These are phyloP conservation scores for Solanum phureja DNA, from an alignment of 257 asterid species.

Conservation along the genomic window DNA sequence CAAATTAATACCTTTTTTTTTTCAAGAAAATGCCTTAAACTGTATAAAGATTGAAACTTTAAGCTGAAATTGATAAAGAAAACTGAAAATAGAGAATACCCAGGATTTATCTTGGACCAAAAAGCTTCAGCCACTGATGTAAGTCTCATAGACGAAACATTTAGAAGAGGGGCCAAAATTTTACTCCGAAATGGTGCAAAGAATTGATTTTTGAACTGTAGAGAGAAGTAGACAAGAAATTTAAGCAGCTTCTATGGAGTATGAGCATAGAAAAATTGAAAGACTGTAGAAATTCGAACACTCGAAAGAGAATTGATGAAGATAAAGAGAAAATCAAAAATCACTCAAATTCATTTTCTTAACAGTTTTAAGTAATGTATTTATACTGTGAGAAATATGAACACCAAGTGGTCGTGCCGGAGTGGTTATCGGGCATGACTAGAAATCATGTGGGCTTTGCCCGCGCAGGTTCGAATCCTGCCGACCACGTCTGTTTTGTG, in stretches of 20 bases:
- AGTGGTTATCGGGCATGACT: constrained; percentile 99
- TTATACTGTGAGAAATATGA: accelerated
- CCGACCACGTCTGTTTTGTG: constrained; percentile 48
- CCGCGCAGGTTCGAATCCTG: constrained; percentile 99
- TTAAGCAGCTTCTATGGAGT: neutral
- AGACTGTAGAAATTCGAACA: neutral
- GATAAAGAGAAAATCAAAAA: neutral
- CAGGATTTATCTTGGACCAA: neutral
- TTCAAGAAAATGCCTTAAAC: neutral
- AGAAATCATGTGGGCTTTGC: constrained; percentile 99
- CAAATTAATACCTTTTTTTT: neutral
- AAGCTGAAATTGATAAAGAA: neutral
- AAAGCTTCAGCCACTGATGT: neutral
- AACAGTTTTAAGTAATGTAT: accelerated
- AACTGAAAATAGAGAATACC: neutral
- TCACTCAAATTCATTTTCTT: neutral
- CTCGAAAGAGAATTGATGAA: neutral
- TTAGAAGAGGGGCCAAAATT: neutral
- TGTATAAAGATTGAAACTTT: neutral
- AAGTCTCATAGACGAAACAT: neutral
- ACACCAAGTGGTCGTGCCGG: constrained; percentile 80
- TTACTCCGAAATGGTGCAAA: neutral
- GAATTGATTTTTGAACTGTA: neutral
- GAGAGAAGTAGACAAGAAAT: neutral
- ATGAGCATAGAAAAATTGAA: neutral